Percentiles rank a stretch among this genome's conserved stretches.
These are phyloP conservation scores for Pseudohyphozyma bogoriensis DNA, from an alignment of 768 basidiomycete genomes.

Conservation along the genomic window DNA sequence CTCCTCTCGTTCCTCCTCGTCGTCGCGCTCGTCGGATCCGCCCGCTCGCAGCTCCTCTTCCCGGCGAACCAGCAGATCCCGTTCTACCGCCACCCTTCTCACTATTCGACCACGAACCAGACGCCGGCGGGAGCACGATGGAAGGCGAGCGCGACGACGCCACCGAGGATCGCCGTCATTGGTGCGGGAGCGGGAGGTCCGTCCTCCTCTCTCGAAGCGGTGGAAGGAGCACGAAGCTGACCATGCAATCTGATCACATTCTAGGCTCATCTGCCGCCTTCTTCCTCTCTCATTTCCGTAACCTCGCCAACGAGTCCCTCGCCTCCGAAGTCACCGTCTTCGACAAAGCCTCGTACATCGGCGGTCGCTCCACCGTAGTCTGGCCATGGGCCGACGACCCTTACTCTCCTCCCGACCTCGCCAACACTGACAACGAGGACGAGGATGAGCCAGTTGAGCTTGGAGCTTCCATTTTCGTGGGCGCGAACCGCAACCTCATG, in stretches of 20 bases:
- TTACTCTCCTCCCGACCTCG: neutral
- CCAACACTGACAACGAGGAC: neutral
- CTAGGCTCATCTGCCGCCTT: conserved; percentile 21
- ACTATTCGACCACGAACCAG: neutral
- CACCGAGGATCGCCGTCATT: conserved; percentile 8
- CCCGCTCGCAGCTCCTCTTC: conserved; percentile 5
- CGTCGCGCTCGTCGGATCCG: neutral
- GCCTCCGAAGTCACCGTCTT: conserved; percentile 74
- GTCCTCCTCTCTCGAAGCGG: neutral
- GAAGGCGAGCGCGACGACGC: neutral
- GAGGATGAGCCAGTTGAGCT: conserved; percentile 50
- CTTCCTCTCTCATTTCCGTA: conserved; percentile 19
- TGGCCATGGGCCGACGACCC: conserved; percentile 25
- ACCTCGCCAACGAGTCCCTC: conserved; percentile 39
- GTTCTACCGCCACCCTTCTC: neutral
- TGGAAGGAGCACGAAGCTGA: neutral
- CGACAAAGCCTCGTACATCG: conserved; percentile 44
- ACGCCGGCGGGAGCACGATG: neutral
- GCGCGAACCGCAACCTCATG: conserved; percentile 55
- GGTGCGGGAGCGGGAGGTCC: conserved; percentile 18
- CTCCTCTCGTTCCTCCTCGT: neutral
- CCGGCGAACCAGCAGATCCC: conserved; percentile 14
- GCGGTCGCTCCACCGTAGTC: conserved; percentile 20
- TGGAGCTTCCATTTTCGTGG: conserved; percentile 79
- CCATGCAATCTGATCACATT: neutral